Percentiles rank a stretch among this genome's conserved stretches.
Evolutionary conservation across 495 filamentous ascomycete genomes (phyloP).

Genomic region (Penicillium antarcticum): DNA sequence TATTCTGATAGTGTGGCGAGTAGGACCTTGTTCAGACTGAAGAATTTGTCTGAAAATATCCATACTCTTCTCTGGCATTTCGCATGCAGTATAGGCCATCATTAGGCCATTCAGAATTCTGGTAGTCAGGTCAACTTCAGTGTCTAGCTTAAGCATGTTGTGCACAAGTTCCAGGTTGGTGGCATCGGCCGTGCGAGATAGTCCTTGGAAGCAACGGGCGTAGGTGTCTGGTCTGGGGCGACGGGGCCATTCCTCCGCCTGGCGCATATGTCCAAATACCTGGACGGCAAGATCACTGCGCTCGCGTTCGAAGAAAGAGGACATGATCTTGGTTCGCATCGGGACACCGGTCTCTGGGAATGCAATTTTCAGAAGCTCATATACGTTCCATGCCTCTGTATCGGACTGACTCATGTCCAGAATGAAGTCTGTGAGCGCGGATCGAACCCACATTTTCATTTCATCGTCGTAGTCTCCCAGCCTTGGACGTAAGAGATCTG

Average conservation of each 20-base stretch:
- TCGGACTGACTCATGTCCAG: conserved; percentile 57
- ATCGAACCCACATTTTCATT: conserved; percentile 61
- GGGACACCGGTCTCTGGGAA: conserved; percentile 69
- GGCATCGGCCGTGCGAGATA: conserved; percentile 60
- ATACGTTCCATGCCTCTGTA: conserved; percentile 69
- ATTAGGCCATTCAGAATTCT: conserved; percentile 77
- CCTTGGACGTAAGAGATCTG: conserved; percentile 69
- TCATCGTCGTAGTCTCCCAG: conserved; percentile 58
- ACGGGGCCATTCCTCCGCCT: conserved; percentile 50
- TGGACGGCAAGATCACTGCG: conserved; percentile 78
- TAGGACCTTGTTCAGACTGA: conserved; percentile 74
- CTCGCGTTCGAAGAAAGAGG: conserved; percentile 70
- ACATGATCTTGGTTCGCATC: conserved; percentile 72
- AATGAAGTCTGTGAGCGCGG: conserved; percentile 62
- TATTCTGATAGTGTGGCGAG: conserved; percentile 70
- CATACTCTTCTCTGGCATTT: conserved; percentile 58
- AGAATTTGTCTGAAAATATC: conserved; percentile 80
- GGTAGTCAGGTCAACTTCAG: conserved; percentile 71
- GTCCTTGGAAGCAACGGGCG: conserved; percentile 68
- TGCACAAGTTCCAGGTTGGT: conserved; percentile 71
- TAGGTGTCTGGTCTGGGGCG: conserved; percentile 73
- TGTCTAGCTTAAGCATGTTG: conserved; percentile 91
- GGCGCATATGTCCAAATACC: conserved; percentile 87
- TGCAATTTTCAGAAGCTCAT: conserved; percentile 68
- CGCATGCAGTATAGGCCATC: conserved; percentile 73